phyloP scores from a whole-genome alignment of 164 flowering plant species.

The grape (Vitis vinifera) region DNA sequence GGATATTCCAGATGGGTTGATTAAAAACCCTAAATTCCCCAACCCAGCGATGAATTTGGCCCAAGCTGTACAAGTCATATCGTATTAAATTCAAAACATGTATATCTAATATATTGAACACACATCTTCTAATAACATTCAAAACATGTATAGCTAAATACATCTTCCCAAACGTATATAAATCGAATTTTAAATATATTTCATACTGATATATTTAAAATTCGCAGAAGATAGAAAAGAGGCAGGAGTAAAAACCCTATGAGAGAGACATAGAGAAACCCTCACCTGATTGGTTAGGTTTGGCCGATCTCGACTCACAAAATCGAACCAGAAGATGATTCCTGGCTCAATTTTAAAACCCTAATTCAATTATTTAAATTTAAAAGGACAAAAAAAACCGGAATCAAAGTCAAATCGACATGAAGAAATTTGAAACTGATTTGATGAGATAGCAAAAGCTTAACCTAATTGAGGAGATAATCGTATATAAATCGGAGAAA shows the following conservation, averaged over 20 bases:
- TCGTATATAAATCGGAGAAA: slow-evolving; percentile 1
- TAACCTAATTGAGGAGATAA: slow-evolving; percentile 10
- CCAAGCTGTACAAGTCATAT: too few relatives aligned
- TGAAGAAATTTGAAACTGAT: not conserved
- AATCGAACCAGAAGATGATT: slow-evolving; percentile 11
- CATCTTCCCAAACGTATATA: too few relatives aligned
- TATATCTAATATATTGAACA: too few relatives aligned
- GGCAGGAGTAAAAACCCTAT: not conserved
- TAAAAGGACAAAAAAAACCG: not conserved
- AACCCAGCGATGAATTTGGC: too few relatives aligned
- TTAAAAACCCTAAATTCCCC: too few relatives aligned
- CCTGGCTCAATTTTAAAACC: not conserved
- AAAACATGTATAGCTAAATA: too few relatives aligned
- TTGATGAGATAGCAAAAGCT: not conserved
- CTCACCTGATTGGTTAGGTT: slow-evolving; percentile 10
- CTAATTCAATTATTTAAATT: too few relatives aligned
- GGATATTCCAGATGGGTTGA: too few relatives aligned
- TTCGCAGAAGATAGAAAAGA: not conserved
- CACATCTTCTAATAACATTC: too few relatives aligned
- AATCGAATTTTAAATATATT: not conserved
- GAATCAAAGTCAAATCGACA: not conserved
- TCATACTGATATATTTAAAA: not conserved
- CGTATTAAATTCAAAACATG: too few relatives aligned
- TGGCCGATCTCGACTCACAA: slow-evolving; percentile 17
- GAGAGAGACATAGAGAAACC: slow-evolving; percentile 3